Conservation (phyloP, 202 grass and related monocot genomes). For the Setaria italica region DNA sequence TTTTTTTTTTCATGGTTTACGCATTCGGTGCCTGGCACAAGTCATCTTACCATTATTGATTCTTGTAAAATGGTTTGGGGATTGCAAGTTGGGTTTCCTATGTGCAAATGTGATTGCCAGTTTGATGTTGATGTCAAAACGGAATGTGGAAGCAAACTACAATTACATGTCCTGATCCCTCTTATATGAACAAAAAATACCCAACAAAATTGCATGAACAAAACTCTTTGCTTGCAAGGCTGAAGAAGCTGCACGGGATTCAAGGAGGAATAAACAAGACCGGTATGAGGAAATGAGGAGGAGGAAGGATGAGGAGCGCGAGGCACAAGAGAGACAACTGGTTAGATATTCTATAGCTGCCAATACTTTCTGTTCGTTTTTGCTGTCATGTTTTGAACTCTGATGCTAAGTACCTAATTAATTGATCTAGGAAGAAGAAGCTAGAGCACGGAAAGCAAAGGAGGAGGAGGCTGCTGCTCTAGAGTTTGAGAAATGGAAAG, state of each 20-base stretch:
- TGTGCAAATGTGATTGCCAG: not conserved
- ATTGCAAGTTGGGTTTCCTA: not conserved
- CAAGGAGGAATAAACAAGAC: slow-evolving; percentile 79
- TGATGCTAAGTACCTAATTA: slow-evolving; percentile 19
- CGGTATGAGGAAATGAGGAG: slow-evolving; percentile 83
- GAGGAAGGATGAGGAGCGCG: slow-evolving; percentile 93
- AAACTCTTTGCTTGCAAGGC: slow-evolving; percentile 53
- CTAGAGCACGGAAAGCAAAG: slow-evolving; percentile 64
- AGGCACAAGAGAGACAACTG: slow-evolving; percentile 78
- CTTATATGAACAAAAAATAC: not conserved
- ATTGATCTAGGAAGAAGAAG: slow-evolving; percentile 88
- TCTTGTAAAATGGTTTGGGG: not conserved
- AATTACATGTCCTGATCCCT: not conserved
- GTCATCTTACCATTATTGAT: not conserved
- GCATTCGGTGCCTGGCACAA: not conserved
- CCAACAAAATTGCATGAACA: not conserved
- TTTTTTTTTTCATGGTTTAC: not conserved
- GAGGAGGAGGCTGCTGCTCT: slow-evolving; percentile 73
- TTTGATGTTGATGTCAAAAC: slow-evolving; percentile 5
- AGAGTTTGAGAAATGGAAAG: slow-evolving; percentile 99
- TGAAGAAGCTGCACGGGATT: slow-evolving; percentile 66
- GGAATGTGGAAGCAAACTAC: not conserved
- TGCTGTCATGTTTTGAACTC: slow-evolving; percentile 16
- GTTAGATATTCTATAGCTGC: slow-evolving; percentile 43
- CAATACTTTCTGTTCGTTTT: slow-evolving; percentile 34